Percentiles rank a stretch among this genome's conserved stretches.
phyloP scores from a whole-genome alignment of 805 yeast genomes.

The Debaryomyces prosopidis region DNA sequence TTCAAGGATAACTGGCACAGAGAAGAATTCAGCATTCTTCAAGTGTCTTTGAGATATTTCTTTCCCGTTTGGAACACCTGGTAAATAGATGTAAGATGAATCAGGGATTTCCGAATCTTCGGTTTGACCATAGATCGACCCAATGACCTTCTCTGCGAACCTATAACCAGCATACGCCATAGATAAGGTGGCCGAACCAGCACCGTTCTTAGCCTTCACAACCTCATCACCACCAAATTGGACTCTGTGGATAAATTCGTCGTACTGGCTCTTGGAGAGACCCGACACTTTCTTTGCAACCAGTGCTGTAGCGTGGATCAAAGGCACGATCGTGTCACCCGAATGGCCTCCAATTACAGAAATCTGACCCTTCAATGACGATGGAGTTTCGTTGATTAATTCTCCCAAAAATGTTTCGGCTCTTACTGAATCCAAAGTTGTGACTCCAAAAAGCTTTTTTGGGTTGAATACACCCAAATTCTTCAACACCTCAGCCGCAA shows the following conservation, averaged over 20 bases:
- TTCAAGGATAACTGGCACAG: constrained; percentile 47
- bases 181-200: constrained; percentile 91
- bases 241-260: constrained; percentile 40
- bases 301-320: constrained; percentile 18
- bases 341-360: constrained; percentile 49
- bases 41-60: constrained; percentile 35
- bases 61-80: constrained; percentile 52
- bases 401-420: constrained; percentile 47
- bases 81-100: constrained; percentile 54
- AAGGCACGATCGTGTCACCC: constrained; percentile 48
- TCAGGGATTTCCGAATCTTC: constrained; percentile 33
- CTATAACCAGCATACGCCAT: constrained; percentile 95
- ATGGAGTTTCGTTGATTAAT: constrained; percentile 32
- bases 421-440: constrained; percentile 46
- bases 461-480: constrained; percentile 48
- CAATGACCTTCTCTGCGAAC: constrained; percentile 58
- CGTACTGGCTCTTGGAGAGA: constrained; percentile 15
- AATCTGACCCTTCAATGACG: constrained; percentile 36
- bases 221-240: constrained; percentile 91
- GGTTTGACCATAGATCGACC: constrained; percentile 25
- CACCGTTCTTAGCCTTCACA: constrained; percentile 91
- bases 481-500: constrained; percentile 50
- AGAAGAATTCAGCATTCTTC: constrained; percentile 45
- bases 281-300: constrained; percentile 14
- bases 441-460: constrained; percentile 45